Evolutionary conservation across 805 yeast genomes (phyloP).

Genomic region (Millerozyma miso): DNA sequence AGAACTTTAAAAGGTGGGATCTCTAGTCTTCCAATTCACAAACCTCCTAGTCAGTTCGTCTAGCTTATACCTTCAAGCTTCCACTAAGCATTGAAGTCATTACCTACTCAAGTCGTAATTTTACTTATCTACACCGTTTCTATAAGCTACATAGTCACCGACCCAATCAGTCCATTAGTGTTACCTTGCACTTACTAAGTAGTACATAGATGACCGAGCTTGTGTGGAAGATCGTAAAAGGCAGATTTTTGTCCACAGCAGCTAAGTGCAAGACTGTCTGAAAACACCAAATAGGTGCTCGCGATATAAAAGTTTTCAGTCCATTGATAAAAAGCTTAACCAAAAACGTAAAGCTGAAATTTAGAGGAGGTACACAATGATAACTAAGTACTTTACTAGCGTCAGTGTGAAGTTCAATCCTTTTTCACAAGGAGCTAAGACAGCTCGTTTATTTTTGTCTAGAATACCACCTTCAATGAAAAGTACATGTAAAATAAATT

Average conservation of each 20-base stretch:
- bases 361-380: slow-evolving; percentile 45
- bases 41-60: too few species aligned
- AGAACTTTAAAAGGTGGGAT: too few species aligned
- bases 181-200: too few species aligned
- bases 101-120: too few species aligned
- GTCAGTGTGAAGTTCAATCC: slow-evolving; percentile 80
- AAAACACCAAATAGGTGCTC: background rate
- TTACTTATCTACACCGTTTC: too few species aligned
- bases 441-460: slow-evolving; percentile 75
- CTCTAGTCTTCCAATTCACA: too few species aligned
- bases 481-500: slow-evolving; percentile 53
- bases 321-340: background rate
- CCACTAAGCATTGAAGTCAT: too few species aligned
- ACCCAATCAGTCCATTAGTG: too few species aligned
- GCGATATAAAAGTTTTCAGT: background rate
- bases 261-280: background rate
- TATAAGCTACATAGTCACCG: too few species aligned
- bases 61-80: too few species aligned
- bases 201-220: too few species aligned
- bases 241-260: background rate
- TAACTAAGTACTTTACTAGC: slow-evolving; percentile 82
- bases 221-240: too few species aligned
- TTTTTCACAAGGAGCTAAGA: slow-evolving; percentile 64
- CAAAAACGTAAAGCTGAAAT: background rate
- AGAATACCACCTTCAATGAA: slow-evolving; percentile 75